Percentiles rank a stretch among this genome's conserved stretches.
These are phyloP conservation scores for Candida chauliodis DNA, from an alignment of 805 yeast genomes.

Conservation along the genomic window DNA sequence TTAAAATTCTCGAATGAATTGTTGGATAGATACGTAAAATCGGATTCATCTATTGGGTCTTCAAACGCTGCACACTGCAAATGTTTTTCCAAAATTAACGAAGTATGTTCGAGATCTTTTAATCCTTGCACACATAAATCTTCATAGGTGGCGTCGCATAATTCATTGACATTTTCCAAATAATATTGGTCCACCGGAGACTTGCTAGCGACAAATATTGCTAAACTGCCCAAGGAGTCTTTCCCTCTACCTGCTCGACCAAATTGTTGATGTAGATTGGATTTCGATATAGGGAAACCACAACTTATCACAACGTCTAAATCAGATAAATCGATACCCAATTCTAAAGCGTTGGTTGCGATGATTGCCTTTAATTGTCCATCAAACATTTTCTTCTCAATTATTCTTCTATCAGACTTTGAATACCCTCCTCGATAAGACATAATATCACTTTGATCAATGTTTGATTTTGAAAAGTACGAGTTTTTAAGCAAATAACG, in stretches of 20 bases:
- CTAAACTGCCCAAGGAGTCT: conserved; percentile 66
- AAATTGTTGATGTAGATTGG: conserved; percentile 90
- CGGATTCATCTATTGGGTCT: conserved; percentile 57
- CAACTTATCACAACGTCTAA: conserved; percentile 88
- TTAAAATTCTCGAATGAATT: conserved; percentile 15
- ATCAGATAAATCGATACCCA: conserved; percentile 93
- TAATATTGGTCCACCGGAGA: conserved; percentile 86
- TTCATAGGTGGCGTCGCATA: conserved; percentile 44
- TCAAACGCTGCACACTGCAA: conserved; percentile 94
- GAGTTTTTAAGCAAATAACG: conserved; percentile 46
- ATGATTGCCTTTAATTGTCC: conserved; percentile 83
- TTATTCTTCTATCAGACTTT: conserved; percentile 76
- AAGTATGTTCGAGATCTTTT: conserved; percentile 29
- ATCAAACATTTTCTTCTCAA: conserved; percentile 86
- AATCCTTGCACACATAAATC: conserved; percentile 39
- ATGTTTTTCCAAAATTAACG: conserved; percentile 68
- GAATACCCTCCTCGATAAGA: conserved; percentile 95
- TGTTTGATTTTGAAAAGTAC: conserved; percentile 38
- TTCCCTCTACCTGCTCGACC: conserved; percentile 95
- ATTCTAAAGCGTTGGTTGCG: conserved; percentile 92
- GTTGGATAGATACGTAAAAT: conserved; percentile 54
- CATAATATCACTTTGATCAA: conserved; percentile 61
- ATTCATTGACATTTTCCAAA: conserved; percentile 60
- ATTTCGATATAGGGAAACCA: conserved; percentile 86
- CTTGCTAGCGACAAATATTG: conserved; percentile 77